phyloP scores from a whole-genome alignment of 1,139 yeast species.

The Pneumocystis jirovecii region DNA sequence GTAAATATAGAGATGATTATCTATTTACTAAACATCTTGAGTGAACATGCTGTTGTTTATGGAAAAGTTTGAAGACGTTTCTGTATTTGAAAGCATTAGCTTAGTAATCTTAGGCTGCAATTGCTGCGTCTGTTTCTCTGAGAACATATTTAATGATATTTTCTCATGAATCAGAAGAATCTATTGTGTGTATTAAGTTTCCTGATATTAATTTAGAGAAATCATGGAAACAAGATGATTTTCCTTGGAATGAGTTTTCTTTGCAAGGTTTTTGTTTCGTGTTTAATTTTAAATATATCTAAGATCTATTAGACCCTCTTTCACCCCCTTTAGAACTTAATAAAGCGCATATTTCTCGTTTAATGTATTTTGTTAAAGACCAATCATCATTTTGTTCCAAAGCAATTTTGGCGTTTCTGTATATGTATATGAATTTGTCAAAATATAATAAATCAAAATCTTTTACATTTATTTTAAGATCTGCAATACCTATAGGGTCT shows the following conservation, averaged over 20 bases:
- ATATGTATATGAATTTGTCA: conserved; percentile 44
- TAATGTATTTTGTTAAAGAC: neutral
- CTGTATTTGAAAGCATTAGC: neutral
- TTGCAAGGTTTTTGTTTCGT: conserved; percentile 12
- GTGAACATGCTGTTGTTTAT: conserved; percentile 73
- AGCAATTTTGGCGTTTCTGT: conserved; percentile 64
- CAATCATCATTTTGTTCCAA: conserved; percentile 25
- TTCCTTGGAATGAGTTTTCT: conserved; percentile 43
- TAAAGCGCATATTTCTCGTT: neutral
- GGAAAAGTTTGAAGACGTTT: conserved; percentile 38
- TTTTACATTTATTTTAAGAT: conserved; percentile 48
- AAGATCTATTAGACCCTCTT: conserved; percentile 40
- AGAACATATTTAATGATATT: conserved; percentile 61
- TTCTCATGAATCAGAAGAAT: conserved; percentile 22
- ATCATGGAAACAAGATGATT: conserved; percentile 43
- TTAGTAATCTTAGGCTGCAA: conserved; percentile 43
- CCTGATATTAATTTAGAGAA: conserved; percentile 63
- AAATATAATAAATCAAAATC: conserved; percentile 38
- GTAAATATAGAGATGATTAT: conserved; percentile 35
- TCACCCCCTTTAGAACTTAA: conserved; percentile 27
- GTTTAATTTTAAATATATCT: conserved; percentile 17
- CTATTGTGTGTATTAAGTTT: conserved; percentile 41
- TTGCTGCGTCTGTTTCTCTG: conserved; percentile 73
- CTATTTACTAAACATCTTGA: neutral
- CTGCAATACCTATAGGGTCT: conserved; percentile 90